Base-by-base conservation (phyloP, 2,329 filamentous ascomycete genomes). In the Fusarium sterilihyphosum region DNA sequence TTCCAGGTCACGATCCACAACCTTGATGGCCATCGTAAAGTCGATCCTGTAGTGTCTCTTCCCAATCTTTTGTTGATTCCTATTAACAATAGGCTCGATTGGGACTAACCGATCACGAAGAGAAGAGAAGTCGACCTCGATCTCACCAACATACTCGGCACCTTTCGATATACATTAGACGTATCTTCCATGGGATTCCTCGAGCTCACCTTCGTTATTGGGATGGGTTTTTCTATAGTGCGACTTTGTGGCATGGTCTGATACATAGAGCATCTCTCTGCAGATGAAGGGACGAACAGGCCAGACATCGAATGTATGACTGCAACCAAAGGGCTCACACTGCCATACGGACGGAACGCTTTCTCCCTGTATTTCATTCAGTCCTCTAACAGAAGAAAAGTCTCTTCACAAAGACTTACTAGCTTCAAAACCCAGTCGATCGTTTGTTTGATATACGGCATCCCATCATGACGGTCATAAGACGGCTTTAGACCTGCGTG, bases 371-470 rank as follows among this genome's bases (percentile, higher is more conserved):
- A 5, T 0, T 20, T 2, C 0, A 4, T 11, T 67, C 1, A 65
- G 37, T 6, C 9, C 7, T 17, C 14, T 2, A 4, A 1, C 2
- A 5, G 1, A 13, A 8, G 0, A 5, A 20, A 6, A 6, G 0
- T 8, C 2, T 17, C 0, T 5, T 7, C 22, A 35, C 0, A 35
- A 2, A 8, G 8, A 6, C 60, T 12, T 7, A 65, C 65, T 7
- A 46, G 50, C 20, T 67, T 65, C 13, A 67, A 20, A 9, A 59
- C 50, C 65, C 65, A 67, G 0, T 52, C 12, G 13, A 67, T 44
- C 2, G 52, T 66, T 22, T 38, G 5, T 6, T 22, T 18, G 8
- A 67, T 29, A 5, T 43, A 67, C 0, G 47, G 11, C 18, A 17
- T 3, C 3, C 47, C 47, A 18, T 62, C 60, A 24, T 44, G 49